Conservation (phyloP, 805 yeast species). For the Ogataea salicorniae region DNA sequence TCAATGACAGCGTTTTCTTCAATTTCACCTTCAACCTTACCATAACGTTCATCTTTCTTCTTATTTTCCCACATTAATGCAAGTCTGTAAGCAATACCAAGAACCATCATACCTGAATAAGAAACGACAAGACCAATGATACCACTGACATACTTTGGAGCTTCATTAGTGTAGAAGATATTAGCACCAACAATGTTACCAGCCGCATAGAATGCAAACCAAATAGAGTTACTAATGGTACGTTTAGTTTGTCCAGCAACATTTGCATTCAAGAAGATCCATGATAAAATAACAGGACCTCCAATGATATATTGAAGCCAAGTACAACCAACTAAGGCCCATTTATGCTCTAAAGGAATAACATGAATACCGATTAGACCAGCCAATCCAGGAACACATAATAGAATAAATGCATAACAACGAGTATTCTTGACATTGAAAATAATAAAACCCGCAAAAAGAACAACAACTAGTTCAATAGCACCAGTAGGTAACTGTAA, state of each 20-base stretch:
- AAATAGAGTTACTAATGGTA: slow-evolving; percentile 44
- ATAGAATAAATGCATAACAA: slow-evolving; percentile 10
- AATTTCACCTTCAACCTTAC: slow-evolving; percentile 15
- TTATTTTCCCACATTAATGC: slow-evolving; percentile 37
- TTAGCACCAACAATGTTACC: slow-evolving; percentile 61
- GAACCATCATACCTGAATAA: slow-evolving; percentile 9
- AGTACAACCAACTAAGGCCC: slow-evolving; percentile 12
- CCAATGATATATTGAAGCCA: slow-evolving; percentile 10
- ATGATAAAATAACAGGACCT: slow-evolving; percentile 11
- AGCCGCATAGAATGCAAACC: slow-evolving; percentile 50
- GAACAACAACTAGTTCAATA: slow-evolving; percentile 14
- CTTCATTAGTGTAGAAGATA: slow-evolving; percentile 43
- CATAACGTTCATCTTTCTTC: slow-evolving; percentile 37
- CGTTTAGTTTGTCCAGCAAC: slow-evolving; percentile 61
- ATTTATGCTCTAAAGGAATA: slow-evolving; percentile 13
- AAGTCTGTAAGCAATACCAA: slow-evolving; percentile 9
- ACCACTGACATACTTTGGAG: slow-evolving; percentile 53
- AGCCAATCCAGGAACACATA: slow-evolving; percentile 20
- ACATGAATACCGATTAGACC: slow-evolving; percentile 18
- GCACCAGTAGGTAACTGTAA: slow-evolving; percentile 29
- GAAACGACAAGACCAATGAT: slow-evolving; percentile 36
- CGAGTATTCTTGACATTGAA: slow-evolving; percentile 12
- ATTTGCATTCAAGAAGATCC: slow-evolving; percentile 32
- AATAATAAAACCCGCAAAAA: slow-evolving; percentile 17
- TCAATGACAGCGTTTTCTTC: slow-evolving; percentile 29